Percentiles rank a stretch among this genome's conserved stretches.
Evolutionary conservation across 2,329 filamentous ascomycete genomes (phyloP).

Genomic region (Trichophyton verrucosum): DNA sequence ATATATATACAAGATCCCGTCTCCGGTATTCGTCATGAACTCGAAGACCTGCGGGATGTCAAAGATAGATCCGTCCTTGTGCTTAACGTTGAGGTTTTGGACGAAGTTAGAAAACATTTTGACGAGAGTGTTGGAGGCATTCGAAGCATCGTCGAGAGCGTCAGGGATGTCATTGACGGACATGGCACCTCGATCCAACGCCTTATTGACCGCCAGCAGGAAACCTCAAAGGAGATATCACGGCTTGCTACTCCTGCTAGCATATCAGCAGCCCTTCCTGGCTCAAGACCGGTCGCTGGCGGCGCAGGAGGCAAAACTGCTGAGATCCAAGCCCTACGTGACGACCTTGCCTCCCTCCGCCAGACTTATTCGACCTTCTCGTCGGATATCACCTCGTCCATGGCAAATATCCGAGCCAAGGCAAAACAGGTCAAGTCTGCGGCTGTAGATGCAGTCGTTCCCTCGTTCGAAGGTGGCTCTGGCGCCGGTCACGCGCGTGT

Average conservation of each 20-base stretch:
- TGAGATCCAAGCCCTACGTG: slow-evolving; percentile 69
- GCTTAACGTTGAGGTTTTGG: slow-evolving; percentile 79
- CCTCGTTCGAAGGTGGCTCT: slow-evolving; percentile 60
- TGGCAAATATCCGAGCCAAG: slow-evolving; percentile 70
- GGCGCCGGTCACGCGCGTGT: slow-evolving; percentile 82
- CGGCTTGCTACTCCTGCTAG: slow-evolving; percentile 39
- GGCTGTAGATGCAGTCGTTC: slow-evolving; percentile 58
- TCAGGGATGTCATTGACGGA: slow-evolving; percentile 71
- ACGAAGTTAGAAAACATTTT: slow-evolving; percentile 93
- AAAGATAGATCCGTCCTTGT: slow-evolving; percentile 94
- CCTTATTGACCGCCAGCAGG: slow-evolving; percentile 81
- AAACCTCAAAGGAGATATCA: slow-evolving; percentile 77
- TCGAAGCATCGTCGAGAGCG: slow-evolving; percentile 68
- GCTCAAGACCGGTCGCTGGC: not conserved
- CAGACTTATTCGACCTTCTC: slow-evolving; percentile 91
- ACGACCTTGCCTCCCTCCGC: slow-evolving; percentile 79
- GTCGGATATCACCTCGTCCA: slow-evolving; percentile 74
- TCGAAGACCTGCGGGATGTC: slow-evolving; percentile 85
- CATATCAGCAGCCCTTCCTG: not conserved
- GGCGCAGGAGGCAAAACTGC: slow-evolving; percentile 50
- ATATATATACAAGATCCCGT: slow-evolving; percentile 96
- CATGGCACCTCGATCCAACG: slow-evolving; percentile 71
- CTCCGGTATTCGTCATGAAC: slow-evolving; percentile 89
- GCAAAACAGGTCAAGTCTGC: slow-evolving; percentile 67
- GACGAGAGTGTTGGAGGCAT: slow-evolving; percentile 79